These are phyloP conservation scores for Hypoxylon sp. DNA, from an alignment of 2,329 filamentous ascomycete species.

Conservation along the genomic window DNA sequence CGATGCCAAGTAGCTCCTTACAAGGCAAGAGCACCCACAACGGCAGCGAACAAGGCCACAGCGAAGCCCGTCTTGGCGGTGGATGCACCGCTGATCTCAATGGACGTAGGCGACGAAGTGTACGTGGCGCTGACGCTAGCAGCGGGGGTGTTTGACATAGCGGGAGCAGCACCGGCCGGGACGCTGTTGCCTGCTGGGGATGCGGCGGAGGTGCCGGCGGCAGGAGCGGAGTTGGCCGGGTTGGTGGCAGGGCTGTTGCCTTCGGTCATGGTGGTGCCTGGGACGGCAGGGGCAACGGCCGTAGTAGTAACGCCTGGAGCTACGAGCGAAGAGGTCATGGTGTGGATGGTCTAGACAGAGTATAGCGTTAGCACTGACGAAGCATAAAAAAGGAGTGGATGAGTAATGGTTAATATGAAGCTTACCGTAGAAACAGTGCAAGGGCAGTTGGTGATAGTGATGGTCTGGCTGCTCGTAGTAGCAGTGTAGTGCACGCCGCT, in stretches of 20 bases:
- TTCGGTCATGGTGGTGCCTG: conserved; percentile 10
- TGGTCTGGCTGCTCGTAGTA: conserved; percentile 65
- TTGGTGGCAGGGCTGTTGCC: conserved; percentile 9
- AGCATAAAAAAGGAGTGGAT: background rate
- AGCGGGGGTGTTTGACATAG: background rate
- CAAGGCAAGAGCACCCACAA: conserved; percentile 28
- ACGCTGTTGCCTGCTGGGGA: background rate
- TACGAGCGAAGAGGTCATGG: conserved; percentile 45
- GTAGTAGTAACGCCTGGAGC: conserved; percentile 38
- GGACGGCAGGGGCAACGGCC: conserved; percentile 27
- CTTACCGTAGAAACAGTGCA: conserved; percentile 59
- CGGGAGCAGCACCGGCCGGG: conserved; percentile 15
- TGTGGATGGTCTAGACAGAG: conserved; percentile 35
- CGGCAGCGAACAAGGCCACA: conserved; percentile 29
- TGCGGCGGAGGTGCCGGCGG: background rate
- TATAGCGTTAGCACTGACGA: background rate
- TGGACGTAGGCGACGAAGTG: conserved; percentile 8
- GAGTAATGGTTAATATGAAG: background rate
- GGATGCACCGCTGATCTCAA: conserved; percentile 35
- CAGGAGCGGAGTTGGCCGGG: background rate
- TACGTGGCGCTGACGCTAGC: conserved; percentile 20
- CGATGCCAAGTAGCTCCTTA: too few relatives aligned
- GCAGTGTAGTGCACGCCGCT: conserved; percentile 66
- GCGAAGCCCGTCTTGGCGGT: conserved; percentile 9
- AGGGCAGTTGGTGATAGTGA: conserved; percentile 69